Conservation (phyloP, 768 basidiomycete species). For the Amanita pseudoporphyria region DNA sequence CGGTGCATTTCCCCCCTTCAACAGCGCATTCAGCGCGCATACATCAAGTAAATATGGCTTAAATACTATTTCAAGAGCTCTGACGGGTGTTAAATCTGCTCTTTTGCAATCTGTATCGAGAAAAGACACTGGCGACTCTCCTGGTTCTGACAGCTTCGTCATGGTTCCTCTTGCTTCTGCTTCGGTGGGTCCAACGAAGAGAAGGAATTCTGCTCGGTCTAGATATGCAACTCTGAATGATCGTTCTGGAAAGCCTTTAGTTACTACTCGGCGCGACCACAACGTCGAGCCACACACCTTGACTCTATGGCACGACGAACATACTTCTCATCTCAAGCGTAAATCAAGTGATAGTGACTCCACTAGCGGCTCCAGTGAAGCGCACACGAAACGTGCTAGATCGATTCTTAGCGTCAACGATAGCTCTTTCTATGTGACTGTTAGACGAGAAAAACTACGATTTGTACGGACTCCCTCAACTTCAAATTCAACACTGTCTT, state of each 20-base stretch:
- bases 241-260: background rate
- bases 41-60: background rate
- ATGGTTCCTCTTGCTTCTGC: conserved; percentile 3
- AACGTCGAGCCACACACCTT: background rate
- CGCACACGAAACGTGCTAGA: conserved; percentile 30
- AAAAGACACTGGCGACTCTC: background rate
- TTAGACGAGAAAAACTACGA: conserved; percentile 25
- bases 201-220: background rate
- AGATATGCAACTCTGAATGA: background rate
- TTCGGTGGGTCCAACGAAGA: background rate
- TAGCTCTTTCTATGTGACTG: conserved; percentile 34
- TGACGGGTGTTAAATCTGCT: background rate
- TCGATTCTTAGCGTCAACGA: conserved; percentile 34
- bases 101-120: background rate
- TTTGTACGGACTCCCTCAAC: conserved; percentile 13
- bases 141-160: background rate
- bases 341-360: conserved; percentile 23
- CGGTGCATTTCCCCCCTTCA: no score
- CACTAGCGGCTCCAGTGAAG: conserved; percentile 34
- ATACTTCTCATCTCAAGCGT: background rate
- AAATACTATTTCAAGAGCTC: background rate
- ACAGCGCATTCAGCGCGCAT: background rate
- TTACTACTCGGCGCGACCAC: background rate
- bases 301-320: background rate
- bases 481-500: conserved; percentile 6